phyloP scores from a whole-genome alignment of 176 grass and related monocot genomes.

The Aegilops longissima region DNA sequence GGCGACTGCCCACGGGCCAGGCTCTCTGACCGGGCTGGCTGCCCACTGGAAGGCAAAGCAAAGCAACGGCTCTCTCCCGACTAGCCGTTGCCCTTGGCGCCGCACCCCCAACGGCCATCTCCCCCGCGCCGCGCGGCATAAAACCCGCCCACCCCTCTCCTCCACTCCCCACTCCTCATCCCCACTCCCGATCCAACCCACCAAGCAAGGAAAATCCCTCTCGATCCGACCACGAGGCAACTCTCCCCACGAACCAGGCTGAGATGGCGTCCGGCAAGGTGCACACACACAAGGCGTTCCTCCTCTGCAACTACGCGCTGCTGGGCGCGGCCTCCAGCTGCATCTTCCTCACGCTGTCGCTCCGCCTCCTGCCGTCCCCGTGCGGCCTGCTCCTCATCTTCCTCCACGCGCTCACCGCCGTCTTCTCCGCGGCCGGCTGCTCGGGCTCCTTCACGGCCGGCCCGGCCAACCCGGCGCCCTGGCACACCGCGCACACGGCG shows the following conservation, averaged over 20 bases:
- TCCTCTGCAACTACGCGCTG: constrained; percentile 79
- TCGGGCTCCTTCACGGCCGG: constrained; percentile 54
- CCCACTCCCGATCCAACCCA: background rate
- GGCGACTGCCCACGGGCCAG: too few species aligned
- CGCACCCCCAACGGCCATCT: background rate
- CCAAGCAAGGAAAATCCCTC: background rate
- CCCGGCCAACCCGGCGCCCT: constrained; percentile 36
- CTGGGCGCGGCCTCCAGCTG: constrained; percentile 64
- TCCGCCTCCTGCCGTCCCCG: constrained; percentile 61
- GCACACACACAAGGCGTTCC: constrained; percentile 65
- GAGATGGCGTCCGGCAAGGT: constrained; percentile 35
- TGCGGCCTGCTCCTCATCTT: constrained; percentile 72
- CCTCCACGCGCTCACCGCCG: constrained; percentile 72
- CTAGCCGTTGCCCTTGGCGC: background rate
- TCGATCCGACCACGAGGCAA: too few species aligned
- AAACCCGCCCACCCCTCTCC: background rate
- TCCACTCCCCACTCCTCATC: background rate
- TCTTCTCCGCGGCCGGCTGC: constrained; percentile 62
- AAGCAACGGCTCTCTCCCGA: constrained; percentile 18
- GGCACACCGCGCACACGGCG: constrained; percentile 70
- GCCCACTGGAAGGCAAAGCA: background rate
- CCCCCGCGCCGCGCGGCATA: background rate
- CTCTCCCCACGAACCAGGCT: background rate
- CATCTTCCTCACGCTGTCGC: constrained; percentile 83
- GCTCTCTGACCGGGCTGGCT: too few species aligned